These are phyloP conservation scores for Cadophora gregata DNA, from an alignment of 2,329 filamentous ascomycete genomes.

Conservation along the genomic window DNA sequence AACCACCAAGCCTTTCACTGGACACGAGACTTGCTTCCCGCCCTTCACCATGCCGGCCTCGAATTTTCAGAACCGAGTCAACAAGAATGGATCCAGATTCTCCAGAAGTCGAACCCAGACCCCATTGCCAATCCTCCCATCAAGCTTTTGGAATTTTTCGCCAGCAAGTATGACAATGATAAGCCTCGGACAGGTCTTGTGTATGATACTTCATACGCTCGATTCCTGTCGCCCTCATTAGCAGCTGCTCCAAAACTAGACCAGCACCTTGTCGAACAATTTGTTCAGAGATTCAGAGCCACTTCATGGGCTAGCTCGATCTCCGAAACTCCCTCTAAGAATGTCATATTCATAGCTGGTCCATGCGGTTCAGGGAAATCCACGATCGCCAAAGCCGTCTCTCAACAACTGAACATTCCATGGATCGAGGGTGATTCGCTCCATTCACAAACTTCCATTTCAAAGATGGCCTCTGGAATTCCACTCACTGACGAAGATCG, in stretches of 20 bases:
- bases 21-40: constrained; percentile 58
- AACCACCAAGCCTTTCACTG: constrained; percentile 55
- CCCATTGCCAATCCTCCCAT: constrained; percentile 55
- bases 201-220: constrained; percentile 28
- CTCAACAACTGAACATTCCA: constrained; percentile 41
- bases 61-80: constrained; percentile 51
- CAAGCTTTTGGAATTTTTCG: constrained; percentile 59
- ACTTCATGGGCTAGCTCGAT: constrained; percentile 21
- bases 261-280: constrained; percentile 30
- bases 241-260: constrained; percentile 21
- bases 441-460: constrained; percentile 44
- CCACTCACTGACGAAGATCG: constrained; percentile 46
- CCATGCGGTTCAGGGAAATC: constrained; percentile 52
- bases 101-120: constrained; percentile 55
- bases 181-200: constrained; percentile 40
- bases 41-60: constrained; percentile 51
- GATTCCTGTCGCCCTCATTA: constrained; percentile 29
- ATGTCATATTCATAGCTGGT: constrained; percentile 45
- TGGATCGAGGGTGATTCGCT: constrained; percentile 51
- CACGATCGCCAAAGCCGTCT: constrained; percentile 46
- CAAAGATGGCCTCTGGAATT: constrained; percentile 27
- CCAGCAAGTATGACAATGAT: constrained; percentile 55
- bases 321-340: constrained; percentile 37
- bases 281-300: constrained; percentile 25
- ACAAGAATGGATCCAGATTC: constrained; percentile 51